Conservation (phyloP, 306 rosid species). For the Vachellia pachyceras region DNA sequence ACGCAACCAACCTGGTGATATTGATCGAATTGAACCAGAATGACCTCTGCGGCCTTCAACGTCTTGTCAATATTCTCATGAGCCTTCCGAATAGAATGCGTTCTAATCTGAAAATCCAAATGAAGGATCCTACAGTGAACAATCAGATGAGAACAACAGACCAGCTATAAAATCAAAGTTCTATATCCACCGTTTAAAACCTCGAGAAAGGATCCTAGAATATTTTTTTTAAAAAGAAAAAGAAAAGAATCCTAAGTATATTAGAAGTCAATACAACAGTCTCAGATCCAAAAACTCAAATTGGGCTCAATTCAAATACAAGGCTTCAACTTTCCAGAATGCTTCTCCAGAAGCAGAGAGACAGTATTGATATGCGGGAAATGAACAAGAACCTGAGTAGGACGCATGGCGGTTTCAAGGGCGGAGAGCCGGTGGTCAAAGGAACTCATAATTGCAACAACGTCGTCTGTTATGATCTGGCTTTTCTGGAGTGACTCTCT, state of each 20-base stretch:
- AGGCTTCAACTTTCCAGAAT: not conserved
- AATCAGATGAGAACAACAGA: constrained; percentile 10
- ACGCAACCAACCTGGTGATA: too few relatives aligned
- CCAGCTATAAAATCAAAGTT: not conserved
- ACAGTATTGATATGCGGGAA: not conserved
- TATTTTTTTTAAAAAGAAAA: not conserved
- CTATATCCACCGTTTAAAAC: constrained; percentile 14
- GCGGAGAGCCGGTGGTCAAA: constrained; percentile 96
- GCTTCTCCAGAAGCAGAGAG: constrained; percentile 11
- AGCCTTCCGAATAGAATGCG: too few relatives aligned
- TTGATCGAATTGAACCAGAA: too few relatives aligned
- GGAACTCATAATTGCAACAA: constrained; percentile 92
- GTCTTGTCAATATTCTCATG: too few relatives aligned
- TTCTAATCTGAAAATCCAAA: too few relatives aligned
- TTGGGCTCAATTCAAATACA: too few relatives aligned
- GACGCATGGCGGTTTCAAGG: constrained; percentile 94
- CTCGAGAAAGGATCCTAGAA: constrained; percentile 39
- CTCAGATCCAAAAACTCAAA: too few relatives aligned
- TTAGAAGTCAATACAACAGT: too few relatives aligned
- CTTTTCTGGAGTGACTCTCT: constrained; percentile 77
- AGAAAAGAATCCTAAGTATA: too few relatives aligned
- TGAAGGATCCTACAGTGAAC: constrained; percentile 39
- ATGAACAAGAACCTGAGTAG: constrained; percentile 69
- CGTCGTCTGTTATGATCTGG: constrained; percentile 75
- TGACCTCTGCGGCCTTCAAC: too few relatives aligned